Evolutionary conservation across 257 asterid species (phyloP).

Genomic region (Rauvolfia tetraphylla): DNA sequence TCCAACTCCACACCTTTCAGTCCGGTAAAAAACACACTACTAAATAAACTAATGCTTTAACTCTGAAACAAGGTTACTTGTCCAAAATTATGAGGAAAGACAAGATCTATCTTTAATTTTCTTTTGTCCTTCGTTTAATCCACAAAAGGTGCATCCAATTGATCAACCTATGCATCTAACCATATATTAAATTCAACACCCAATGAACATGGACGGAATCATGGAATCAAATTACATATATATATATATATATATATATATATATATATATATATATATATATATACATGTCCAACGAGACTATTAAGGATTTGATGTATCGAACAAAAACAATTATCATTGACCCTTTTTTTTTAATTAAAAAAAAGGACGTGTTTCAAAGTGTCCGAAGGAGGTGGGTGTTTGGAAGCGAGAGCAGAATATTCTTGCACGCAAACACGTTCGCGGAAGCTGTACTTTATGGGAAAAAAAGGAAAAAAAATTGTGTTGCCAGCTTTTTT

Average conservation of each 20-base stretch:
- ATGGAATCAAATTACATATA: not conserved
- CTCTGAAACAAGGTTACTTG: too few relatives aligned
- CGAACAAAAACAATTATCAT: not conserved
- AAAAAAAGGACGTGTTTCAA: conserved; percentile 12
- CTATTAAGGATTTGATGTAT: not conserved
- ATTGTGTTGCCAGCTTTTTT: not conserved
- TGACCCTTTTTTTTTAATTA: not conserved
- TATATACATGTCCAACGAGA: not conserved
- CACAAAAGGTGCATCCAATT: not conserved
- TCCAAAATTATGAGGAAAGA: too few relatives aligned
- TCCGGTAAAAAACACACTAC: too few relatives aligned
- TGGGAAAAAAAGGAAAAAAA: not conserved
- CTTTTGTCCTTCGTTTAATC: not conserved
- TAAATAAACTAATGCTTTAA: too few relatives aligned
- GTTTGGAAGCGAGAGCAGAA: conserved; percentile 18
- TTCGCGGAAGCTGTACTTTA: conserved; percentile 7
- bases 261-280: too few relatives aligned
- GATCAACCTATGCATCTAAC: not conserved
- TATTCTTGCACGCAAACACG: conserved; percentile 23
- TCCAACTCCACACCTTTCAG: too few relatives aligned
- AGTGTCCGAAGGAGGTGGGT: conserved; percentile 1
- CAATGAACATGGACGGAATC: conserved; percentile 8
- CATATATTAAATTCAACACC: not conserved
- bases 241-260: too few relatives aligned
- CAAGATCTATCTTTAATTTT: too few relatives aligned